Percentiles rank a stretch among this genome's conserved stretches.
Evolutionary conservation across 306 rosid genomes (phyloP).

Genomic region (Quercus engelmannii): DNA sequence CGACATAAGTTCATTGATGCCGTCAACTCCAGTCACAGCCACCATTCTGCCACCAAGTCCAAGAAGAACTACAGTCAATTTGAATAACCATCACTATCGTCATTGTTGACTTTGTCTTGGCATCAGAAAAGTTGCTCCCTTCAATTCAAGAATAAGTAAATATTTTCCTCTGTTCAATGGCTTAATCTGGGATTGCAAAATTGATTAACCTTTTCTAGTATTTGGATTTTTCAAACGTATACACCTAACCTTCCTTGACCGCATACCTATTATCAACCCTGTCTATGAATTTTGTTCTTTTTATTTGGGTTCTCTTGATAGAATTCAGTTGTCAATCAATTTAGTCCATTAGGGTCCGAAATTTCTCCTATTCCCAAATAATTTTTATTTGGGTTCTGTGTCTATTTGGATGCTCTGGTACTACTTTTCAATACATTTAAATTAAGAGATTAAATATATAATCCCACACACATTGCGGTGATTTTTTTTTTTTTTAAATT

Average conservation of each 20-base stretch:
- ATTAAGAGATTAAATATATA: too few relatives aligned
- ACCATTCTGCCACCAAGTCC: too few relatives aligned
- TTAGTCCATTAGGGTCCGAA: not conserved
- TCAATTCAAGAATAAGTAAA: not conserved
- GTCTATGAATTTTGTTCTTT: not conserved
- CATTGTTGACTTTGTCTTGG: not conserved
- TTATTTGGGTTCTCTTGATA: too few relatives aligned
- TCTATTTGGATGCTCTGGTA: not conserved
- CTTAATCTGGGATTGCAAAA: too few relatives aligned
- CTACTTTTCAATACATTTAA: too few relatives aligned
- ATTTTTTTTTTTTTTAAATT: not conserved
- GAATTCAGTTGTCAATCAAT: not conserved
- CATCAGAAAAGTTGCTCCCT: not conserved
- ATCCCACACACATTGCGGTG: not conserved
- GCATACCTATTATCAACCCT: not conserved
- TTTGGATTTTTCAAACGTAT: too few relatives aligned
- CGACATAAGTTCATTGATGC: too few relatives aligned
- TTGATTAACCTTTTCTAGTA: too few relatives aligned
- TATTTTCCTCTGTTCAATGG: not conserved
- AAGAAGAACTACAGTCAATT: too few relatives aligned
- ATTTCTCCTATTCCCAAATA: not conserved
- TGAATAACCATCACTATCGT: too few relatives aligned
- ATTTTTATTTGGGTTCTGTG: too few relatives aligned
- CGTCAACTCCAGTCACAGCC: too few relatives aligned
- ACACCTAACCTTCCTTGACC: slow-evolving; percentile 16